A percentile compares a stretch with the other conserved stretches of the same genome.
Evolutionary conservation across 2,329 filamentous ascomycete genomes (phyloP).

Genomic region (Thielaviopsis euricoi): DNA sequence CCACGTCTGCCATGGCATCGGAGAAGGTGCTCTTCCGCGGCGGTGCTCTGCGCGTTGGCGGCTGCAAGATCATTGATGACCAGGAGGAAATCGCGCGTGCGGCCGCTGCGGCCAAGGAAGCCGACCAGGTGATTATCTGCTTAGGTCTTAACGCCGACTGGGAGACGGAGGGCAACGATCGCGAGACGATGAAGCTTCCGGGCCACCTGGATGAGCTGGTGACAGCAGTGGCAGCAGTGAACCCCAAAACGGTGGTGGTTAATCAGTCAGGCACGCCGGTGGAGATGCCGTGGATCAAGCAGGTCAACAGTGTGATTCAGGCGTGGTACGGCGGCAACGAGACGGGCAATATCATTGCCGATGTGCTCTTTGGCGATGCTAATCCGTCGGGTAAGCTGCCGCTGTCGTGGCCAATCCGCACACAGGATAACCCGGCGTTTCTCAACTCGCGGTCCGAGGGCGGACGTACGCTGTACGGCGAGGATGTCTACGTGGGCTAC

Average conservation of each 20-base stretch:
- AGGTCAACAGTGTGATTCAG: conserved; percentile 41
- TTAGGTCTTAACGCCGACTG: conserved; percentile 66
- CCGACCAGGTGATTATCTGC: conserved; percentile 64
- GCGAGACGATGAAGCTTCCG: conserved; percentile 64
- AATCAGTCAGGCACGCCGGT: conserved; percentile 65
- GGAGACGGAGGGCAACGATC: conserved; percentile 66
- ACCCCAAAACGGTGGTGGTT: conserved; percentile 54
- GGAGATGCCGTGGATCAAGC: conserved; percentile 49
- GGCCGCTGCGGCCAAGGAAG: conserved; percentile 47
- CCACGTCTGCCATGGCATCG: conserved; percentile 36
- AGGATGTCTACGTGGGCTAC: conserved; percentile 70
- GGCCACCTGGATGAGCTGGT: conserved; percentile 56
- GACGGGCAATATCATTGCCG: conserved; percentile 64
- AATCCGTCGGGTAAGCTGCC: conserved; percentile 64
- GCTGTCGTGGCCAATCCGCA: conserved; percentile 51
- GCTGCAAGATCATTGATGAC: conserved; percentile 38
- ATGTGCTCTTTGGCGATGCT: conserved; percentile 56
- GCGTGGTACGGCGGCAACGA: conserved; percentile 85
- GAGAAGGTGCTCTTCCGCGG: conserved; percentile 36
- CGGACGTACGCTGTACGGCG: conserved; percentile 57
- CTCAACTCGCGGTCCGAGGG: conserved; percentile 59
- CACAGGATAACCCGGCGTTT: conserved; percentile 54
- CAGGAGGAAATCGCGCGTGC: conserved; percentile 47
- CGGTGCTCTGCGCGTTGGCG: conserved; percentile 47
- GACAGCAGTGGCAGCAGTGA: conserved; percentile 44